These are phyloP conservation scores for Acanthamoeba healyi DNA, from an alignment of 208 protist species.

Conservation along the genomic window DNA sequence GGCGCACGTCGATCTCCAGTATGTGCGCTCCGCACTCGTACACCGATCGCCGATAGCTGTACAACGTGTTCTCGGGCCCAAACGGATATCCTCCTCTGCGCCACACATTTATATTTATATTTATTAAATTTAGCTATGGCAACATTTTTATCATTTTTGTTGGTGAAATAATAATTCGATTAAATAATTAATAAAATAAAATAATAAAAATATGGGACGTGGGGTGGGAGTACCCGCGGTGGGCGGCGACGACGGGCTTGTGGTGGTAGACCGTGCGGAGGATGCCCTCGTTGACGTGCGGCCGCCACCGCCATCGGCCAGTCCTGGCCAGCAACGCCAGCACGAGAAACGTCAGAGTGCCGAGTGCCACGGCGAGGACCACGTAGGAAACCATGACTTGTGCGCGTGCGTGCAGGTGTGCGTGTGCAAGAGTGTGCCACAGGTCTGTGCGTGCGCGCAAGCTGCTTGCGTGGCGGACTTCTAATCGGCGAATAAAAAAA, in stretches of 20 bases:
- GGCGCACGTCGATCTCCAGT: conserved; percentile 50
- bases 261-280: neutral
- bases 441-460: too few relatives aligned
- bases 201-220: neutral
- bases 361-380: neutral
- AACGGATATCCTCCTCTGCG: conserved; percentile 18
- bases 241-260: conserved; percentile 37
- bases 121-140: too few relatives aligned
- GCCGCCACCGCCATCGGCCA: neutral
- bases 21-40: conserved; percentile 21
- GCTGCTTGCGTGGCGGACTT: too few relatives aligned
- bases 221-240: neutral
- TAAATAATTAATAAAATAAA: neutral
- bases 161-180: neutral
- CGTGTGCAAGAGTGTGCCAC: too few relatives aligned
- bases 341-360: neutral
- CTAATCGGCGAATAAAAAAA: too few relatives aligned
- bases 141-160: neutral
- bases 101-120: neutral
- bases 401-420: too few relatives aligned
- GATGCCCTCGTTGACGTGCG: conserved; percentile 20
- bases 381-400: neutral
- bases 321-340: neutral
- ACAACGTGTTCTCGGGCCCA: conserved; percentile 64
- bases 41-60: conserved; percentile 32